phyloP scores from a whole-genome alignment of 2,329 filamentous ascomycete species.

The Hirsutella minnesotensis region DNA sequence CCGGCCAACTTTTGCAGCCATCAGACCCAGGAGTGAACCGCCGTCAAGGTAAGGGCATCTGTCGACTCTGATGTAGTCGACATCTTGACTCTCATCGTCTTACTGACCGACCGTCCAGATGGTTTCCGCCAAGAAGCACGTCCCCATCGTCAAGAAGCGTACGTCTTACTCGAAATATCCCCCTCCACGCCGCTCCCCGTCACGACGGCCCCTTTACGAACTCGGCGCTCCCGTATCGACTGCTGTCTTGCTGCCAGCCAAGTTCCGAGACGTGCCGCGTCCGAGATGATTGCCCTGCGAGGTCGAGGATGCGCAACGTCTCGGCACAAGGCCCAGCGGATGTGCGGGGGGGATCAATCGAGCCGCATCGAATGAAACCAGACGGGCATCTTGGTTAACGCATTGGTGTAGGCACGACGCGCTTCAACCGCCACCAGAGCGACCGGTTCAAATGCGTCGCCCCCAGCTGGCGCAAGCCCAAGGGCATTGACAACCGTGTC shows the following conservation, averaged over 20 bases:
- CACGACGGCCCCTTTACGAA: neutral
- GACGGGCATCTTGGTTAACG: conserved; percentile 23
- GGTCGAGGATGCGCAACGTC: too few relatives aligned
- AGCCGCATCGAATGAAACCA: neutral
- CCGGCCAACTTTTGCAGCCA: conserved; percentile 22
- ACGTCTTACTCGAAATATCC: conserved; percentile 37
- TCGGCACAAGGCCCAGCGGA: too few relatives aligned
- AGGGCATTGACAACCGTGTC: conserved; percentile 99
- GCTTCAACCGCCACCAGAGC: conserved; percentile 95
- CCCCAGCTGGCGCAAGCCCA: conserved; percentile 95
- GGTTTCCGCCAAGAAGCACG: conserved; percentile 98
- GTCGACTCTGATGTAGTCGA: neutral
- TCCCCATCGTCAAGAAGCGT: conserved; percentile 99
- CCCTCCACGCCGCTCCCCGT: neutral
- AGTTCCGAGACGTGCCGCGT: too few relatives aligned
- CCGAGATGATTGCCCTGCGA: too few relatives aligned
- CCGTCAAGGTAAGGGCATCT: conserved; percentile 26
- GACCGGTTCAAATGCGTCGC: conserved; percentile 92
- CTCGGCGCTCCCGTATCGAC: conserved; percentile 1
- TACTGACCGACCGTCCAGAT: conserved; percentile 48
- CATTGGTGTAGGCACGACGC: conserved; percentile 61
- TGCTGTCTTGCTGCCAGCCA: too few relatives aligned
- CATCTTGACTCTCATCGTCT: conserved; percentile 2
- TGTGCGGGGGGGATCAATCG: too few relatives aligned
- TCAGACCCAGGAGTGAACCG: conserved; percentile 21